Base-by-base conservation (phyloP, 2,329 filamentous ascomycete species). In the Fonsecaea erecta region DNA sequence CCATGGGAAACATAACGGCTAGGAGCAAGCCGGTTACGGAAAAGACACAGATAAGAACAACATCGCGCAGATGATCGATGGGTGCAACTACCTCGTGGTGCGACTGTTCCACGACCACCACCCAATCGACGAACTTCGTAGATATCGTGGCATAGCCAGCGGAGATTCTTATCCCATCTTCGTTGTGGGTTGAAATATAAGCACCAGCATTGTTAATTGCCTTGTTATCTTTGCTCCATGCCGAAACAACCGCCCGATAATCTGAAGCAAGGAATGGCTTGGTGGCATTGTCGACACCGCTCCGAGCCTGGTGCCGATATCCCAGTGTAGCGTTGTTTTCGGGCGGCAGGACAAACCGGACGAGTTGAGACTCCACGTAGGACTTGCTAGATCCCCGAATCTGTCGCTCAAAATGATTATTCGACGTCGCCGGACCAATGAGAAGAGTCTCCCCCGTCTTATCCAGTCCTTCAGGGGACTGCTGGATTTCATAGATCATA, bases 31-130 rank as follows among this genome's bases (percentile, higher is more conserved):
- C 93, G 12, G 89, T 84, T 0, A 92, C 94, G 0, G 90, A 91
- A 74, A 97, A 96, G 0, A 96, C 90, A 67, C 92, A 96, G 4
- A 87, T 91, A 1, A 97, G 78, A 1, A 97, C 84, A 57, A 97
- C 91, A 54, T 89, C 88, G 21, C 91, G 87, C n/a, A 97, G 81
- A 21, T 86, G 88, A 30, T 82, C 78, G 63, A 97, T 93, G 0
- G 93, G 90, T 7, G 83, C 81, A 78, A 90, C 93, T 0, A 93
- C 91, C 77, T 97, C 93, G 24, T 76, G 75, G 68, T 87, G 86
- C 1, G 86, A 82, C 75, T 95, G 89, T 74, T 97, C 93, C 0
- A 97, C 85, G 1, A 96, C 72, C 2, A 97, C 80, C 4, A 91
- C 87, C 93, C 93, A 97, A 72, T 94, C 86, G 7, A 91, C 91